These are phyloP conservation scores for Rhizopogon sp. DNA, from an alignment of 768 basidiomycete species.

Conservation along the genomic window DNA sequence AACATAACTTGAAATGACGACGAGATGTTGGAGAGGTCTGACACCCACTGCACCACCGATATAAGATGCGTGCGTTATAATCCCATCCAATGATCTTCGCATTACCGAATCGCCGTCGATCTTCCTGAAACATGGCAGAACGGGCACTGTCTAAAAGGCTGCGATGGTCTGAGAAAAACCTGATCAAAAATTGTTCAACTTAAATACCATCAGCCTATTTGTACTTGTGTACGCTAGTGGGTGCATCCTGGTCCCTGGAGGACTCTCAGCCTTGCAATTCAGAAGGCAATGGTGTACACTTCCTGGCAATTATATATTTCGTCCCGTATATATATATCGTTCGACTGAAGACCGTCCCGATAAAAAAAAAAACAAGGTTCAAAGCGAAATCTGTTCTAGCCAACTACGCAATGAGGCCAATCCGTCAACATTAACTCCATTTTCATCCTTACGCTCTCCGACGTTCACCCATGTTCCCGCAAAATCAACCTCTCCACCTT, in stretches of 20 bases:
- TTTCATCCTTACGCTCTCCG: constrained; percentile 29
- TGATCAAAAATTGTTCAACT: not conserved
- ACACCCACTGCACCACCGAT: constrained; percentile 51
- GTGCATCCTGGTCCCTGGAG: too few relatives aligned
- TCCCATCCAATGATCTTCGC: constrained; percentile 59
- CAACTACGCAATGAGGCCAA: constrained; percentile 42
- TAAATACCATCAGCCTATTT: constrained; percentile 22
- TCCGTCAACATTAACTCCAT: constrained; percentile 30
- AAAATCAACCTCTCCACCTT: constrained; percentile 75
- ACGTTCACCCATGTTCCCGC: constrained; percentile 50
- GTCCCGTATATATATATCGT: too few relatives aligned
- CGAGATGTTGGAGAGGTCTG: constrained; percentile 60
- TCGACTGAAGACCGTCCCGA: too few relatives aligned
- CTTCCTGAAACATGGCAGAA: constrained; percentile 37
- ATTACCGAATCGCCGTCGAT: constrained; percentile 64
- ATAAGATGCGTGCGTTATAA: constrained; percentile 50
- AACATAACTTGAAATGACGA: not conserved
- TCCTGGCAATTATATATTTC: not conserved
- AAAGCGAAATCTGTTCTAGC: constrained; percentile 39
- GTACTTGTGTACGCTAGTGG: constrained; percentile 17
- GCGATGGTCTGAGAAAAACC: constrained; percentile 32
- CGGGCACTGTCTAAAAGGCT: constrained; percentile 74
- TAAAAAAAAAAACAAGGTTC: constrained; percentile 5
- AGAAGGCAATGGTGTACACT: too few relatives aligned
- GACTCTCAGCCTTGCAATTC: not conserved